A percentile compares a stretch with the other conserved stretches of the same genome.
Conservation (phyloP, 306 rosid genomes). For the Lotus japonicus region DNA sequence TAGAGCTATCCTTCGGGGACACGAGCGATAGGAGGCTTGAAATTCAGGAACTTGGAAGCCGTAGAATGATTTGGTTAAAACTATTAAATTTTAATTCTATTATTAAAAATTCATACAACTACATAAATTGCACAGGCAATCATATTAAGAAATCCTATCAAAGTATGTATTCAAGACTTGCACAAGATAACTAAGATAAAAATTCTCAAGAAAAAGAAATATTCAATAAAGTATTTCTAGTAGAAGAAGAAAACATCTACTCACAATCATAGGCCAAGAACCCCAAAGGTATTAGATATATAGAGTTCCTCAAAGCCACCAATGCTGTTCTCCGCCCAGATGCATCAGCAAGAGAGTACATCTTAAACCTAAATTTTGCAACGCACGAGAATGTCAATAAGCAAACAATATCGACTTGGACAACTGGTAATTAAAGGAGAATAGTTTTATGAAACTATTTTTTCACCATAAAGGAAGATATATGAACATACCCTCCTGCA, state of each 20-base stretch:
- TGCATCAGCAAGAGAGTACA: slow-evolving; percentile 84
- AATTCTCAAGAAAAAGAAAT: neutral
- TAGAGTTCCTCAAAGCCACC: slow-evolving; percentile 85
- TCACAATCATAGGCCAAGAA: slow-evolving; percentile 91
- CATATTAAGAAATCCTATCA: neutral
- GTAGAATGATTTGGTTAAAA: neutral
- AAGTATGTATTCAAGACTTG: neutral
- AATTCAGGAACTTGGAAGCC: neutral
- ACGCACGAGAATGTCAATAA: neutral
- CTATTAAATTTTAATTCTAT: neutral
- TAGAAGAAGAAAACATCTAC: slow-evolving; percentile 30
- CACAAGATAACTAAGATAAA: neutral
- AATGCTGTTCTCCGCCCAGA: slow-evolving; percentile 75
- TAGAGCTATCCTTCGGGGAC: too few species aligned
- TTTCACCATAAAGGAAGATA: neutral
- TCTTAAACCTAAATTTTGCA: slow-evolving; percentile 63
- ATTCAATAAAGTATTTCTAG: neutral
- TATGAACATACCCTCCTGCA: slow-evolving; percentile 78
- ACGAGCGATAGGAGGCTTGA: neutral
- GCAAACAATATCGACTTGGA: neutral
- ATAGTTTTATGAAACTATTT: neutral
- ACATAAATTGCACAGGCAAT: neutral
- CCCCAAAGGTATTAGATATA: slow-evolving; percentile 87
- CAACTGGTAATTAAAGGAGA: neutral
- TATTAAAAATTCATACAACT: neutral